Percentiles rank a stretch among this genome's conserved stretches.
Conservation (phyloP, 257 asterid genomes). For the Orobanche coerulescens region DNA sequence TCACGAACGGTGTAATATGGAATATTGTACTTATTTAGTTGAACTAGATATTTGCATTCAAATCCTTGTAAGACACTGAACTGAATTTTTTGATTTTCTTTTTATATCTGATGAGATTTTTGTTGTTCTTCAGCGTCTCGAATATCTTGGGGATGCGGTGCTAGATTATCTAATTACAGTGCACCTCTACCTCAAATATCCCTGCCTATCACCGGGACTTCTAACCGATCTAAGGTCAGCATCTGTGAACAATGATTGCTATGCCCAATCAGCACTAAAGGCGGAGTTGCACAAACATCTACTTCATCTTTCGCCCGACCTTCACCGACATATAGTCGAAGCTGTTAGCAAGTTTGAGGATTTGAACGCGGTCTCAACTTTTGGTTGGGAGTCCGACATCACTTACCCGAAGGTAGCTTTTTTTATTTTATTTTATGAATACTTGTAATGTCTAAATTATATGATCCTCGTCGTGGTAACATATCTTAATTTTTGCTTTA, state of each 20-base stretch:
- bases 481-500: not conserved
- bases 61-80: not conserved
- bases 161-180: conserved; percentile 58
- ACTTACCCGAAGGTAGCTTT: conserved; percentile 58
- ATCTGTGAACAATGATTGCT: conserved; percentile 78
- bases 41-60: not conserved
- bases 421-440: too few species aligned
- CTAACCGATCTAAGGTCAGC: conserved; percentile 83
- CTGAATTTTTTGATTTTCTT: not conserved
- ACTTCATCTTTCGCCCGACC: conserved; percentile 60
- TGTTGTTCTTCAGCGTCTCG: conserved; percentile 49
- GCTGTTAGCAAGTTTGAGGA: conserved; percentile 26
- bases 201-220: conserved; percentile 56
- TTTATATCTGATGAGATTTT: not conserved
- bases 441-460: not conserved
- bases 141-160: conserved; percentile 87
- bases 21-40: not conserved
- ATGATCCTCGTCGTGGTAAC: too few species aligned
- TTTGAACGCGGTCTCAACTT: conserved; percentile 30
- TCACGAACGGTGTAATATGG: too few species aligned
- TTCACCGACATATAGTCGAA: conserved; percentile 40
- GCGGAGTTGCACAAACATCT: conserved; percentile 54
- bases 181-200: conserved; percentile 47
- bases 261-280: conserved; percentile 58
- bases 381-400: conserved; percentile 67